These are phyloP conservation scores for Rhodomyrtus tomentosa DNA, from an alignment of 345 rosid genomes.

Conservation along the genomic window DNA sequence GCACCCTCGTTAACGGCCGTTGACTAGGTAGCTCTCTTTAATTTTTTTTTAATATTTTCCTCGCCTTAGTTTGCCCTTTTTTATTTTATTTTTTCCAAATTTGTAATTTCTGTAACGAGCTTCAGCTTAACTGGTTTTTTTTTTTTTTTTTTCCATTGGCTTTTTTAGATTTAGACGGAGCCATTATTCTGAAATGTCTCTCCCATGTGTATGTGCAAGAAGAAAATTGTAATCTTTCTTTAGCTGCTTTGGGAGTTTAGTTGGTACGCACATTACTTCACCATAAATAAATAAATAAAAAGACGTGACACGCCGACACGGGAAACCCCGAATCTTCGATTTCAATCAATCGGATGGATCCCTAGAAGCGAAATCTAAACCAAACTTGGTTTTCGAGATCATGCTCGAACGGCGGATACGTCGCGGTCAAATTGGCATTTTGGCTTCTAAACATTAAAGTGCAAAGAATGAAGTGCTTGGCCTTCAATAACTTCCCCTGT, in stretches of 20 bases:
- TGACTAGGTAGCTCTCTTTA: neutral
- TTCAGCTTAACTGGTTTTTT: neutral
- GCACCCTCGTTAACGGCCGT: conserved; percentile 33
- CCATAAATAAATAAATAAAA: neutral
- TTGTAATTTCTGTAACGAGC: neutral
- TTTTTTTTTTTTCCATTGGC: neutral
- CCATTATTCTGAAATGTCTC: neutral
- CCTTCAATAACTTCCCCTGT: too few relatives aligned
- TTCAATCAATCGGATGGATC: neutral
- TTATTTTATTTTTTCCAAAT: neutral
- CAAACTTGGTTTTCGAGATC: neutral
- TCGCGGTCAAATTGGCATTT: neutral
- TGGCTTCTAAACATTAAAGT: neutral
- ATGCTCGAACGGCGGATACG: too few relatives aligned
- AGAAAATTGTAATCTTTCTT: neutral
- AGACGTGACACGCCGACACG: neutral
- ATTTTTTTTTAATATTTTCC: neutral
- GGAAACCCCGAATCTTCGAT: neutral
- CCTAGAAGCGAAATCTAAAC: neutral
- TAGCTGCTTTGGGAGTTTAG: neutral
- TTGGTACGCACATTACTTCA: neutral
- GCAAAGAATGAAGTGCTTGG: neutral
- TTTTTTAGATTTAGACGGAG: neutral
- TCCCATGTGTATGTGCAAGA: neutral
- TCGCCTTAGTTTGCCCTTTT: neutral